These are phyloP conservation scores for Rhodotorula taiwanensis DNA, from an alignment of 768 basidiomycete genomes.

Conservation along the genomic window DNA sequence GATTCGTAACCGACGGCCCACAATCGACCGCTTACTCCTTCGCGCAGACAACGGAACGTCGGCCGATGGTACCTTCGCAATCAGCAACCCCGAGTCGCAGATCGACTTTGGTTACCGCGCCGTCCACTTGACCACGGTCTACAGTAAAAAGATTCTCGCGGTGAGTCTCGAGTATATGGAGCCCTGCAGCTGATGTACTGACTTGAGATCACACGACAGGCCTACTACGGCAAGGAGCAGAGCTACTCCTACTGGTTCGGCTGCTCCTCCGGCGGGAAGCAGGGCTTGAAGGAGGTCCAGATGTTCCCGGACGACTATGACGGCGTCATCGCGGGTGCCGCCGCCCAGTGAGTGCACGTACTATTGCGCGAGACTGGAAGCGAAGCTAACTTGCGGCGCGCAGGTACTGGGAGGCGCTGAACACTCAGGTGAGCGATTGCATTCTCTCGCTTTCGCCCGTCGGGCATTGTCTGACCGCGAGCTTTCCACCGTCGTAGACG, in stretches of 20 bases:
- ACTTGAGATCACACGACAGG: not conserved
- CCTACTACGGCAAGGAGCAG: slow-evolving; percentile 30
- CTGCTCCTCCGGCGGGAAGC: slow-evolving; percentile 39
- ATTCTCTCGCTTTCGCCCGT: no score
- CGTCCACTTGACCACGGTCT: slow-evolving; percentile 35
- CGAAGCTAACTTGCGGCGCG: no score
- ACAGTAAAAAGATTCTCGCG: slow-evolving; percentile 34
- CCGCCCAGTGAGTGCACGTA: no score
- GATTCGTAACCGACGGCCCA: no score
- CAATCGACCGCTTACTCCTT: not conserved
- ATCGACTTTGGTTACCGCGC: slow-evolving; percentile 34
- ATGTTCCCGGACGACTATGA: slow-evolving; percentile 32
- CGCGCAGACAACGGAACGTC: not conserved
- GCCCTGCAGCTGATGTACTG: not conserved
- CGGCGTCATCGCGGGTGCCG: slow-evolving; percentile 32
- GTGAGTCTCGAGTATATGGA: not conserved
- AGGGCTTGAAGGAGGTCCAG: slow-evolving; percentile 29
- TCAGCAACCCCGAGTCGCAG: slow-evolving; percentile 18
- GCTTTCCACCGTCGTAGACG: no score
- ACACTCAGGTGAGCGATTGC: no score
- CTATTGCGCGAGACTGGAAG: no score
- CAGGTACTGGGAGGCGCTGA: no score
- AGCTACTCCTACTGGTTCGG: slow-evolving; percentile 35
- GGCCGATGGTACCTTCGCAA: slow-evolving; percentile 27
- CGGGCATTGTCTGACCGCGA: no score